Base-by-base conservation (phyloP, 1,284 basidiomycete species). In the Malassezia arunalokei region DNA sequence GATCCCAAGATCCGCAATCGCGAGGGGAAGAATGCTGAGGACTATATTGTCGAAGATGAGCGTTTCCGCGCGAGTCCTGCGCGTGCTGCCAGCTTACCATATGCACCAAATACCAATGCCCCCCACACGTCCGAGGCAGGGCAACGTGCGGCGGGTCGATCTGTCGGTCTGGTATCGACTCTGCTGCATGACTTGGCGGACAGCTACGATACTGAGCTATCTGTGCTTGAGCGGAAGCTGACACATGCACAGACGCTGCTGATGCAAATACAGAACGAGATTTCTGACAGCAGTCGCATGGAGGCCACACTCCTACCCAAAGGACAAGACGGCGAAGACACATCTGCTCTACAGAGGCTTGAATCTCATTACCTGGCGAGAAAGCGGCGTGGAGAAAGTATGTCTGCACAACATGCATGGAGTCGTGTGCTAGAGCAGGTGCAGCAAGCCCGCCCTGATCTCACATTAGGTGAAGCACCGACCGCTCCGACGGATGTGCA, bases 41-140 rank as follows among this genome's bases (percentile, higher is more conserved):
- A 98, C 73, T 99, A 98, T 70, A 98, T 99, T 59, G 80, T 98
- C 35, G 94, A 98, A 73, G 94, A 99, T 72, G 94, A 96, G 74
- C 83, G 91, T 35, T 96, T 96, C 78, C 81, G 92, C 30, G 86
- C 87, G 0, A 92, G 88, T 6, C 89, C 90, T 8, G 54, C 60
- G 49, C 60, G 63, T 49, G 29, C 52, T 9, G 33, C 29, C 27
- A 32, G 27, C 8, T 20, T 45, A 37, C 47, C 39, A 14, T 39
- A 35, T 3, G 38, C 32, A n/a, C 45, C 64, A 17, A 60, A 58
- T 30, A 58, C 58, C 28, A 35, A 51, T 3, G 57, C 56, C 6
- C 75, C 95, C 14, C 91, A 92, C 74, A 83, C 87, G 63, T 94
- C 89, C 1, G 79, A 85, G 48, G 83, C 86, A 0, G 94, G 84